Conservation (phyloP, 257 asterid species). For the Paulownia fortunei region DNA sequence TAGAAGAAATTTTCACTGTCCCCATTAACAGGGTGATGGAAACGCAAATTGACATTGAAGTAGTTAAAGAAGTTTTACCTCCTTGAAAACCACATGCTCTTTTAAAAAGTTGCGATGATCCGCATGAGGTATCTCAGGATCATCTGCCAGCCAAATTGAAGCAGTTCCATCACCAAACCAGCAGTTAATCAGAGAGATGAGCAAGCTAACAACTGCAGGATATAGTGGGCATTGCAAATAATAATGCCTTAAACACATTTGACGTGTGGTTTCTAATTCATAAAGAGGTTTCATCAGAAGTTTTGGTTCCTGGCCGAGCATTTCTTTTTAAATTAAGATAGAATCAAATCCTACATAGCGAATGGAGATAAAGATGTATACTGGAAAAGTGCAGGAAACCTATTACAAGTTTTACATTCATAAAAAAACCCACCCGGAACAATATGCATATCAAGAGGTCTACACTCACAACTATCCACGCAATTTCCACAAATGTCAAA, state of each 20-base stretch:
- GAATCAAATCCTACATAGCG: slow-evolving; percentile 1
- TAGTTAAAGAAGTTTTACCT: slow-evolving; percentile 53
- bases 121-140: slow-evolving; percentile 73
- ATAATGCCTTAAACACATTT: not conserved
- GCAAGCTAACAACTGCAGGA: slow-evolving; percentile 17
- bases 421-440: not conserved
- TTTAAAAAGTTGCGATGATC: slow-evolving; percentile 85
- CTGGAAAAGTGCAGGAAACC: not conserved
- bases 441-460: not conserved
- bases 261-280: not conserved
- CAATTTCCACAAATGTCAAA: not conserved
- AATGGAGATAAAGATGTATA: not conserved
- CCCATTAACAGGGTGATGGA: not conserved
- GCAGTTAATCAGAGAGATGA: slow-evolving; percentile 26
- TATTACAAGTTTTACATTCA: not conserved
- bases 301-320: not conserved
- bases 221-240: slow-evolving; percentile 3
- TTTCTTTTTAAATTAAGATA: not conserved
- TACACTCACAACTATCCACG: not conserved
- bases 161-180: slow-evolving; percentile 26
- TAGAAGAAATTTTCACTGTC: slow-evolving; percentile 5
- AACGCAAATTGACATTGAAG: slow-evolving; percentile 1
- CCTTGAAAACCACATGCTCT: slow-evolving; percentile 88
- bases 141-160: slow-evolving; percentile 62
- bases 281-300: not conserved